A percentile compares a stretch with the other conserved stretches of the same genome.
phyloP scores from a whole-genome alignment of 176 grass and related monocot genomes.

The Eleusine coracana region DNA sequence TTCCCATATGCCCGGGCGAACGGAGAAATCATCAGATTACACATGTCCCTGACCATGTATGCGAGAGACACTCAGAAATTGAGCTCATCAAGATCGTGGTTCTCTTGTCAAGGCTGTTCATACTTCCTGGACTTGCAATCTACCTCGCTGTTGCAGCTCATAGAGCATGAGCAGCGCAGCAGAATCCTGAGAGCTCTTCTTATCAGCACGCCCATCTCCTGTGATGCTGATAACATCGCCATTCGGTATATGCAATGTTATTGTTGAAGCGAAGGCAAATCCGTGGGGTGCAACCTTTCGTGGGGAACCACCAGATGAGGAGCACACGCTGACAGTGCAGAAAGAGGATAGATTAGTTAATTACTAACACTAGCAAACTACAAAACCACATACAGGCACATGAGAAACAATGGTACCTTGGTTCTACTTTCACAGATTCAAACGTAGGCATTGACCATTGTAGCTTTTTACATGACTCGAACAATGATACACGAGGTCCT shows the following conservation, averaged over 20 bases:
- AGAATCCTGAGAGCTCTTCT: conserved; percentile 81
- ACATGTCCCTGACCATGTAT: not conserved
- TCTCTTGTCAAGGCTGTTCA: conserved; percentile 13
- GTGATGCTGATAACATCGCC: conserved; percentile 51
- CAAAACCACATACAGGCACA: not conserved
- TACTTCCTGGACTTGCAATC: conserved; percentile 56
- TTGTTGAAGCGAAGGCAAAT: conserved; percentile 56
- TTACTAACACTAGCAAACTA: conserved; percentile 11
- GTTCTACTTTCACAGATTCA: conserved; percentile 51
- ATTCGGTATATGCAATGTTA: conserved; percentile 74
- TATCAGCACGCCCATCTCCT: conserved; percentile 61
- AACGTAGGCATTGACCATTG: conserved; percentile 84
- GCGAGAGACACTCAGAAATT: no score
- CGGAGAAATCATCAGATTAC: not conserved
- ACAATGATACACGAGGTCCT: conserved; percentile 68
- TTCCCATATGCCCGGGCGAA: conserved; percentile 3
- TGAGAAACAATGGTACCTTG: conserved; percentile 53
- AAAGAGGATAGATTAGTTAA: conserved; percentile 9
- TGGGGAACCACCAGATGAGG: conserved; percentile 28
- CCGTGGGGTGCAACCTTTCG: conserved; percentile 35
- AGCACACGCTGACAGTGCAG: not conserved
- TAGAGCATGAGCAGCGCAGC: conserved; percentile 76
- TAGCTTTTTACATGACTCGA: conserved; percentile 70
- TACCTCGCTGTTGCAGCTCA: conserved; percentile 63
- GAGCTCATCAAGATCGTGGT: no score